Percentiles rank a stretch among this genome's conserved stretches.
Conservation (phyloP, 2,329 filamentous ascomycete genomes). For the Colletotrichum sp. region DNA sequence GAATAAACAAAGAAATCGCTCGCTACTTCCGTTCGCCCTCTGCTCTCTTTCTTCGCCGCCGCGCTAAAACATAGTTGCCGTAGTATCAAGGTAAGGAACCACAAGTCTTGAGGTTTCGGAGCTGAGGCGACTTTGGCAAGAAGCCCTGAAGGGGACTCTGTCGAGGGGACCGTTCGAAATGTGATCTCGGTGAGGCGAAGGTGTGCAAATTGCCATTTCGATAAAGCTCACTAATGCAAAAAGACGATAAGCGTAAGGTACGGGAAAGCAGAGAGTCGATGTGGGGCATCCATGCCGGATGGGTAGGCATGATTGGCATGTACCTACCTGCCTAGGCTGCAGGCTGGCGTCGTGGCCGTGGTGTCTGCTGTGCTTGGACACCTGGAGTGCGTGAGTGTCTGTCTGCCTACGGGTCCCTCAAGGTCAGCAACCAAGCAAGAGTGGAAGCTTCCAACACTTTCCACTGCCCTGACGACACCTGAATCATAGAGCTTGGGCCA, state of each 20-base stretch:
- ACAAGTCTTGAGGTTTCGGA: background rate
- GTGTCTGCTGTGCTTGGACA: background rate
- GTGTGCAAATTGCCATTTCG: conserved; percentile 3
- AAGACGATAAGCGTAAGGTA: conserved; percentile 2
- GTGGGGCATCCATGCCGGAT: background rate
- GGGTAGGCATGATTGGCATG: background rate
- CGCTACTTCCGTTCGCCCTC: background rate
- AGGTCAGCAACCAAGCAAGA: conserved; percentile 14
- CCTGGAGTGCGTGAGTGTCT: background rate
- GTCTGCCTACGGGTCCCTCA: conserved; percentile 18
- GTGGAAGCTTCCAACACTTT: conserved; percentile 25
- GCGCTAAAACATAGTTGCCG: background rate
- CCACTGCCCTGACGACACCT: conserved; percentile 16
- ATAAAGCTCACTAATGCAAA: conserved; percentile 20
- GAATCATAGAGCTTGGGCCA: conserved; percentile 23
- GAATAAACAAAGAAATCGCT: conserved; percentile 6
- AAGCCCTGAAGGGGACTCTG: background rate
- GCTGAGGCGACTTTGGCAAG: background rate
- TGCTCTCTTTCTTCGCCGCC: background rate
- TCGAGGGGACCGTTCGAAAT: background rate
- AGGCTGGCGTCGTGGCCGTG: background rate
- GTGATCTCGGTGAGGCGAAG: background rate
- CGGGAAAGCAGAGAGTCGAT: background rate
- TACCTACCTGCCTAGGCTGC: background rate
- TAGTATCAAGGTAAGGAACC: background rate